phyloP scores from a whole-genome alignment of 2,329 filamentous ascomycete genomes.

The Corynespora cassiicola region DNA sequence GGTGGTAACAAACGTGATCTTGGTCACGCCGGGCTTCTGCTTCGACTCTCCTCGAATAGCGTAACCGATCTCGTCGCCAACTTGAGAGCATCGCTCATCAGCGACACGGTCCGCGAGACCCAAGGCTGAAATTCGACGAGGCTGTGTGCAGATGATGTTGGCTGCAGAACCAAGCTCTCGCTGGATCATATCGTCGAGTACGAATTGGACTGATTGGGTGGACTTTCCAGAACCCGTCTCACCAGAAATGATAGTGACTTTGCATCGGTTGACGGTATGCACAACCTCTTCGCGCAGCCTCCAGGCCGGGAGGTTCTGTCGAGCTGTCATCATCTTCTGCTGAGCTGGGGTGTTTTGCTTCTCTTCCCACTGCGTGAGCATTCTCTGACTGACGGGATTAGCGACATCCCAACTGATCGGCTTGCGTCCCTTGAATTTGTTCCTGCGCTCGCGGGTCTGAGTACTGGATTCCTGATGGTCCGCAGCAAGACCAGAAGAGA shows the following conservation, averaged over 20 bases:
- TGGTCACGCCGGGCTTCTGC: slow-evolving; percentile 72
- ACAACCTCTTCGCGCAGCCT: slow-evolving; percentile 79
- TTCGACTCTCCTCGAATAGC: slow-evolving; percentile 90
- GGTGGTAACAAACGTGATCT: slow-evolving; percentile 94
- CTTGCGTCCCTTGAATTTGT: slow-evolving; percentile 43
- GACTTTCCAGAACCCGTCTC: slow-evolving; percentile 98
- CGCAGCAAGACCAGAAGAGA: slow-evolving; percentile 75
- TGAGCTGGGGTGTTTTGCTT: slow-evolving; percentile 71
- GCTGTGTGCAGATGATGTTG: slow-evolving; percentile 96
- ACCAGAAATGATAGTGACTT: slow-evolving; percentile 95
- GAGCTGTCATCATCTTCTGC: slow-evolving; percentile 75
- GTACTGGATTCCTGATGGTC: slow-evolving; percentile 40
- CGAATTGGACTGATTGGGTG: slow-evolving; percentile 94
- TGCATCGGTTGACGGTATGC: slow-evolving; percentile 73
- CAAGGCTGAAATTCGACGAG: slow-evolving; percentile 90
- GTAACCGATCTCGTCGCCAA: slow-evolving; percentile 91
- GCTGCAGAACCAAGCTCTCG: slow-evolving; percentile 75
- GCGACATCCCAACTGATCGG: slow-evolving; percentile 71
- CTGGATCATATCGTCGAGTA: slow-evolving; percentile 87
- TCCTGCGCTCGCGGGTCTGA: slow-evolving; percentile 19
- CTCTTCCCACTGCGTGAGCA: slow-evolving; percentile 69
- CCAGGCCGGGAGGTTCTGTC: slow-evolving; percentile 87
- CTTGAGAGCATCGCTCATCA: slow-evolving; percentile 81
- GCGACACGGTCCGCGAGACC: slow-evolving; percentile 93
- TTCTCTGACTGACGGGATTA: slow-evolving; percentile 62